Percentiles rank a stretch among this genome's conserved stretches.
phyloP scores from a whole-genome alignment of 2,329 filamentous ascomycete species.

The Penicillium hordei region DNA sequence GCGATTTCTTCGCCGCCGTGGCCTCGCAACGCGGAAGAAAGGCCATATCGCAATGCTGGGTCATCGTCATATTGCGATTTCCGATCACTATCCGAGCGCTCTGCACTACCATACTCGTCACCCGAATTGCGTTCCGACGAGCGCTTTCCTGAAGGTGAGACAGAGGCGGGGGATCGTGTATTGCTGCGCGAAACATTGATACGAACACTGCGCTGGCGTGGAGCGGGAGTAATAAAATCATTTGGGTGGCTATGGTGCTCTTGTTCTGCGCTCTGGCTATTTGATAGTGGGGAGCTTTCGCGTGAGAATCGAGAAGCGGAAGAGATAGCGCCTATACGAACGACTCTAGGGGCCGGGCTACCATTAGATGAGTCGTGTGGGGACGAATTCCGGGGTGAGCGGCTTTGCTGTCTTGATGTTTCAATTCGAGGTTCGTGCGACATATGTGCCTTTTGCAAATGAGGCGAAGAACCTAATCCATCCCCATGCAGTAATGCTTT shows the following conservation, averaged over 20 bases:
- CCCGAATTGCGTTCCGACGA: slow-evolving; percentile 31
- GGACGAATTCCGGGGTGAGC: slow-evolving; percentile 36
- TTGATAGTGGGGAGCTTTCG: slow-evolving; percentile 42
- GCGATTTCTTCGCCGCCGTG: slow-evolving; percentile 63
- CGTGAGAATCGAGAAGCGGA: slow-evolving; percentile 33
- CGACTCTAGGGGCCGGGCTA: slow-evolving; percentile 44
- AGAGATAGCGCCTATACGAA: slow-evolving; percentile 40
- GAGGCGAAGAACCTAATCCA: slow-evolving; percentile 51
- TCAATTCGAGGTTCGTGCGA: slow-evolving; percentile 28
- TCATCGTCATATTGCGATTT: slow-evolving; percentile 38
- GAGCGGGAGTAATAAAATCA: slow-evolving; percentile 49
- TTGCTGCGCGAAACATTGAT: slow-evolving; percentile 44
- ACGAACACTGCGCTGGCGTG: slow-evolving; percentile 45
- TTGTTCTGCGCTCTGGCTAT: slow-evolving; percentile 33
- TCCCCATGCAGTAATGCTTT: slow-evolving; percentile 71
- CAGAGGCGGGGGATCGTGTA: slow-evolving; percentile 43
- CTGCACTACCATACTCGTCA: slow-evolving; percentile 35
- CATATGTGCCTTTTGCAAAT: slow-evolving; percentile 31
- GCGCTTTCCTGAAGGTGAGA: slow-evolving; percentile 37
- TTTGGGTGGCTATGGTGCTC: slow-evolving; percentile 28
- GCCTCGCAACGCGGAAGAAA: slow-evolving; percentile 40
- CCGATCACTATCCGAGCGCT: slow-evolving; percentile 36
- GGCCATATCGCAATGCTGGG: slow-evolving; percentile 31
- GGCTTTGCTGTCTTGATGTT: slow-evolving; percentile 33
- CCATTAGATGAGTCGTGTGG: slow-evolving; percentile 42